Evolutionary conservation across 805 yeast genomes (phyloP).

Genomic region (Saccharomycopsis babjevae): DNA sequence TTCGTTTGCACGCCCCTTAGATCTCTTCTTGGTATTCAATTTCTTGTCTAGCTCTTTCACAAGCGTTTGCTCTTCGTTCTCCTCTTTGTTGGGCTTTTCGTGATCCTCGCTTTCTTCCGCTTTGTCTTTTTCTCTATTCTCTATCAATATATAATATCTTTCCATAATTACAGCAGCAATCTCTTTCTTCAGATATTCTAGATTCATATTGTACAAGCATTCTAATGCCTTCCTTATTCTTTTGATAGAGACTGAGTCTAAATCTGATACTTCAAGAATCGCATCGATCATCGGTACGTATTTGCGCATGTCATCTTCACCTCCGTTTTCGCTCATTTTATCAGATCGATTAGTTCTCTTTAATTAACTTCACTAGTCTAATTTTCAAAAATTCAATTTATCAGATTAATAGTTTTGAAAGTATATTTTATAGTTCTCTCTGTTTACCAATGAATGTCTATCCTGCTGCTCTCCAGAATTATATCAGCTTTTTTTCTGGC

Average conservation of each 20-base stretch:
- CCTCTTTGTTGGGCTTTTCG: not conserved
- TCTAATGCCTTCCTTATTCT: slow-evolving; percentile 64
- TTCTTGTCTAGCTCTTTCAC: slow-evolving; percentile 26
- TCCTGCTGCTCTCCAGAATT: too few relatives aligned
- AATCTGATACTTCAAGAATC: slow-evolving; percentile 58
- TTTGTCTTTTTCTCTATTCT: slow-evolving; percentile 26
- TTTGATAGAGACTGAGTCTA: slow-evolving; percentile 61
- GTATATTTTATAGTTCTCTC: too few relatives aligned
- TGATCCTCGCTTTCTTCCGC: not conserved
- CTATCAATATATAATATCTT: slow-evolving; percentile 41
- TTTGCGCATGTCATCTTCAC: slow-evolving; percentile 18
- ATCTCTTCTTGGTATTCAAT: slow-evolving; percentile 34
- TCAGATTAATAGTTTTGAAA: too few relatives aligned
- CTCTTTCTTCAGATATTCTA: slow-evolving; percentile 40
- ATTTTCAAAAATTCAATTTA: too few relatives aligned
- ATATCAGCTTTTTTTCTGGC: too few relatives aligned
- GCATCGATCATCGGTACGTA: slow-evolving; percentile 64
- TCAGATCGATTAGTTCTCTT: not conserved
- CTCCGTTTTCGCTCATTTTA: not conserved
- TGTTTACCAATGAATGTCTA: too few relatives aligned
- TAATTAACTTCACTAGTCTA: too few relatives aligned
- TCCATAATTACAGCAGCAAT: slow-evolving; percentile 52
- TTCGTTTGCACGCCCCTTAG: slow-evolving; percentile 38
- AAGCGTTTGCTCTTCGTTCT: slow-evolving; percentile 1
- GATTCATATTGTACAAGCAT: slow-evolving; percentile 50